A percentile compares a stretch with the other conserved stretches of the same genome.
These are phyloP conservation scores for Rhizophora apiculata DNA, from an alignment of 345 rosid genomes.

Conservation along the genomic window DNA sequence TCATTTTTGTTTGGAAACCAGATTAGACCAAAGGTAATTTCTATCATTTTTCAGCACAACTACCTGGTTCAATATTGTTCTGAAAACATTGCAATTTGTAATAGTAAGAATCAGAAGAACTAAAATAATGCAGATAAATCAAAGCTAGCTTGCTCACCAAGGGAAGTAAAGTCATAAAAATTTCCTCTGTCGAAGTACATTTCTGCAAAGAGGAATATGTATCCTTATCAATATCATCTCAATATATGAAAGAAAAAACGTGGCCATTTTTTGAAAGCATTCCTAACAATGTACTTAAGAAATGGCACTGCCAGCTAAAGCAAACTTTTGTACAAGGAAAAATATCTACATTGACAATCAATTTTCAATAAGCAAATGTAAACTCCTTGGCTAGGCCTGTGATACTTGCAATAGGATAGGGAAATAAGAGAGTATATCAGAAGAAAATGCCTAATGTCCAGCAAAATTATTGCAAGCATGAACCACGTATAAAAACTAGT, in stretches of 20 bases:
- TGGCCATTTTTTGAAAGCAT: conserved; percentile 10
- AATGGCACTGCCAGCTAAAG: too few species aligned
- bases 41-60: neutral
- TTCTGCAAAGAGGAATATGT: conserved; percentile 48
- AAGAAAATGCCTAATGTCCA: neutral
- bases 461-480: neutral
- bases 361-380: neutral
- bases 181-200: conserved; percentile 94
- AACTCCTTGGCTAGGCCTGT: neutral
- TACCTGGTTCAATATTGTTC: neutral
- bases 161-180: conserved; percentile 94
- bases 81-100: neutral
- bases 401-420: neutral
- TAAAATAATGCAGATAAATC: neutral
- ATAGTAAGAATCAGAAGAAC: neutral
- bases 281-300: neutral
- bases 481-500: neutral
- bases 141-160: conserved; percentile 54
- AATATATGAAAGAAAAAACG: neutral
- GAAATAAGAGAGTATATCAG: neutral
- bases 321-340: neutral
- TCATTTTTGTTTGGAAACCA: neutral
- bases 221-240: conserved; percentile 9
- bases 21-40: neutral
- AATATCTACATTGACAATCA: neutral